These are phyloP conservation scores for Lyophyllum atratum DNA, from an alignment of 768 basidiomycete genomes.

Conservation along the genomic window DNA sequence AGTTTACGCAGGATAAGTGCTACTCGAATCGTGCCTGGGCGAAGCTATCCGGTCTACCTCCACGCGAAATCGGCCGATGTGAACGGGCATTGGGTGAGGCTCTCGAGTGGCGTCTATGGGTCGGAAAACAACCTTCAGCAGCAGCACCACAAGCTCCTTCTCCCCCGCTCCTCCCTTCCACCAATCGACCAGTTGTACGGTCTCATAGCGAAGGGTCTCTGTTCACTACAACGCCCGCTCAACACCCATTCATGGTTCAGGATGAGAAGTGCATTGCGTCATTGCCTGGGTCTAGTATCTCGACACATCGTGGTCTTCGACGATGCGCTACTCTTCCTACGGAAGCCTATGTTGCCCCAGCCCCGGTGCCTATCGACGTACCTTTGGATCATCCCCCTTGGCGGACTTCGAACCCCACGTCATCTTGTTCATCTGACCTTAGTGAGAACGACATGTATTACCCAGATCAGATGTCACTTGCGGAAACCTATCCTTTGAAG, in stretches of 20 bases:
- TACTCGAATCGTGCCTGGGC: constrained; percentile 96
- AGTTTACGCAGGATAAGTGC: constrained; percentile 91
- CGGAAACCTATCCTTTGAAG: neutral
- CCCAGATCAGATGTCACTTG: constrained; percentile 5
- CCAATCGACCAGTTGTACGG: constrained; percentile 43
- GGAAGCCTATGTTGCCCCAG: constrained; percentile 21
- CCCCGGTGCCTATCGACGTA: neutral
- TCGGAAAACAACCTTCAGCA: constrained; percentile 61
- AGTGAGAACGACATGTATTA: constrained; percentile 1
- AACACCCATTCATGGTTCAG: constrained; percentile 24
- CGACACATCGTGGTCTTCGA: constrained; percentile 29
- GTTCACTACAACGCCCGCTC: constrained; percentile 12
- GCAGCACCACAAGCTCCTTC: constrained; percentile 21
- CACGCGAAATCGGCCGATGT: constrained; percentile 84
- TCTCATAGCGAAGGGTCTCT: constrained; percentile 52
- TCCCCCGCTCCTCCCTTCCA: constrained; percentile 17
- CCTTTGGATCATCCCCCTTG: constrained; percentile 5
- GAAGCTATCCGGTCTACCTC: constrained; percentile 85
- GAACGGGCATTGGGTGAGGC: constrained; percentile 87
- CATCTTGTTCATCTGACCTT: neutral
- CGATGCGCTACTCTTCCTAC: constrained; percentile 45
- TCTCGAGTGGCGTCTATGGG: constrained; percentile 91
- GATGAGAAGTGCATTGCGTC: constrained; percentile 10
- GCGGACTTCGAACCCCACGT: neutral
- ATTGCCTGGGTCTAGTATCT: neutral